These are phyloP conservation scores for Phaffia tasmanica DNA, from an alignment of 768 basidiomycete species.

Conservation along the genomic window DNA sequence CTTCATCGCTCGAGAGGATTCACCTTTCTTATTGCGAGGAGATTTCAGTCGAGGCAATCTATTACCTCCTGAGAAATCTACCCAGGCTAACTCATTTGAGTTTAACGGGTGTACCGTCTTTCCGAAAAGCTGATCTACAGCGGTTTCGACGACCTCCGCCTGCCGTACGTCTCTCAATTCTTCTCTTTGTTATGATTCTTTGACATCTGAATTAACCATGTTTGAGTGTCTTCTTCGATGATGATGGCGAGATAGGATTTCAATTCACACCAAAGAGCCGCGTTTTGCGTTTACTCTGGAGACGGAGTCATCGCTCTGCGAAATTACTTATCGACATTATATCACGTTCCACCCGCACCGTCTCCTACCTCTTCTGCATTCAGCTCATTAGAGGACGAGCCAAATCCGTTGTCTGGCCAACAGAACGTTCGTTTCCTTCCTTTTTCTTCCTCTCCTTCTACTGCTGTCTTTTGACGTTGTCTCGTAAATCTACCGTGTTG, in stretches of 20 bases:
- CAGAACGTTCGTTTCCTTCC: too few species aligned
- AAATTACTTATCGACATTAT: slow-evolving; percentile 47
- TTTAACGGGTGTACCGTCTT: slow-evolving; percentile 90
- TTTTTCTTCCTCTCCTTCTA: too few species aligned
- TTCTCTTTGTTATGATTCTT: background rate
- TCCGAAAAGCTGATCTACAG: slow-evolving; percentile 73
- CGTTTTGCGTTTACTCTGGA: slow-evolving; percentile 95
- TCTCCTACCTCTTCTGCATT: too few species aligned
- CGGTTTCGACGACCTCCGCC: slow-evolving; percentile 82
- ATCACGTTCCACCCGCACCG: background rate
- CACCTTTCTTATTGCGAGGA: slow-evolving; percentile 97
- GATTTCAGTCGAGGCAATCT: slow-evolving; percentile 79
- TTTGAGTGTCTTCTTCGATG: background rate
- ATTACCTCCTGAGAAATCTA: slow-evolving; percentile 78
- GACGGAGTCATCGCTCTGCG: slow-evolving; percentile 76
- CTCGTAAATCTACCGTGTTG: too few species aligned
- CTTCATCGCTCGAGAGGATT: slow-evolving; percentile 80
- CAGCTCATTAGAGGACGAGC: too few species aligned
- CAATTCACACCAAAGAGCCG: slow-evolving; percentile 70
- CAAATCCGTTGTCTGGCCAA: too few species aligned
- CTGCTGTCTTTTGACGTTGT: too few species aligned
- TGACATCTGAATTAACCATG: background rate
- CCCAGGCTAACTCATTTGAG: slow-evolving; percentile 87
- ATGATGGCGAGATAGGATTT: slow-evolving; percentile 57
- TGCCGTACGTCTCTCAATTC: slow-evolving; percentile 47